A percentile compares a stretch with the other conserved stretches of the same genome.
Conservation (phyloP, 2,329 filamentous ascomycete species). For the Penicillium sp. region DNA sequence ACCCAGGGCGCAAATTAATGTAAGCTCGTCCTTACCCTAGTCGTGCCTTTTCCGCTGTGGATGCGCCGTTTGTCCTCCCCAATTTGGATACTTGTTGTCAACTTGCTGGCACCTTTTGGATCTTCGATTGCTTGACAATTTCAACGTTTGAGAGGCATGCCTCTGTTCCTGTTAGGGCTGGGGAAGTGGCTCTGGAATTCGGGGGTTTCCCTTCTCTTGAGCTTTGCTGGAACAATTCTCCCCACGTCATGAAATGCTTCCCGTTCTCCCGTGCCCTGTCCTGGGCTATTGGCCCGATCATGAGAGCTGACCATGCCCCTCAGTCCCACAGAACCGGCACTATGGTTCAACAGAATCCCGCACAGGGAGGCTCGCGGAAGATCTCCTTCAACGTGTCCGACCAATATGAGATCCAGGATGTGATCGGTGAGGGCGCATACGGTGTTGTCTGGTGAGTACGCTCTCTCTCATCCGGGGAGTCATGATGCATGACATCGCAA, state of each 20-base stretch:
- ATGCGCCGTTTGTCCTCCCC: conserved; percentile 6
- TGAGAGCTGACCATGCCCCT: conserved; percentile 18
- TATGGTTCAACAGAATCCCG: conserved; percentile 51
- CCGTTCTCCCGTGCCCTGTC: conserved; percentile 4
- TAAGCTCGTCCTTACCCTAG: conserved; percentile 17
- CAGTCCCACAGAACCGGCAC: conserved; percentile 14
- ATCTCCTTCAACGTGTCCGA: conserved; percentile 99
- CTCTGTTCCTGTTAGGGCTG: background rate
- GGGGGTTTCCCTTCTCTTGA: background rate
- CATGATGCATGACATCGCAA: background rate
- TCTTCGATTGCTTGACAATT: background rate
- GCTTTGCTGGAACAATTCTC: background rate
- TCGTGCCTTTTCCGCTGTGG: background rate
- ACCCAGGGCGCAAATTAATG: conserved; percentile 20
- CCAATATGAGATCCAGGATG: conserved; percentile 99
- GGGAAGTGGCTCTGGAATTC: background rate
- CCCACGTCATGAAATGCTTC: conserved; percentile 13
- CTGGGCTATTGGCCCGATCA: background rate
- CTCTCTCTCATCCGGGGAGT: background rate
- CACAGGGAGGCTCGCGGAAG: conserved; percentile 71
- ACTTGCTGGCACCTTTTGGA: background rate
- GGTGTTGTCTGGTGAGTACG: conserved; percentile 88
- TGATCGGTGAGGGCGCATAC: conserved; percentile 97
- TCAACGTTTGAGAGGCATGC: background rate
- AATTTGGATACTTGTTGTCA: background rate